Conservation (phyloP, 345 rosid species). For the Sonneratia caseolaris region DNA sequence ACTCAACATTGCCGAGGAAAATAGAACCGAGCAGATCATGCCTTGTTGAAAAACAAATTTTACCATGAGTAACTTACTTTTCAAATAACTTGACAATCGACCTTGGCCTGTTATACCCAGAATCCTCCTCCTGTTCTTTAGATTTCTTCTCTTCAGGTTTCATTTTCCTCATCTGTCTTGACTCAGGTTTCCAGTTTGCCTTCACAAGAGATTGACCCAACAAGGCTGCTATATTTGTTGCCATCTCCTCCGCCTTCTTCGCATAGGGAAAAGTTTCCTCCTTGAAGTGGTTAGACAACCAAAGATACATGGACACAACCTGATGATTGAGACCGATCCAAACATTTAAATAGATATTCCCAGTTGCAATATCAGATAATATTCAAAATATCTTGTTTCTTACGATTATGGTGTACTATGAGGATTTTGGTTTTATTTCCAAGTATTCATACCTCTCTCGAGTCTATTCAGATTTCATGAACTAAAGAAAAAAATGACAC, state of each 20-base stretch:
- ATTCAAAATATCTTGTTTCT: neutral
- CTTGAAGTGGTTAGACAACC: constrained; percentile 80
- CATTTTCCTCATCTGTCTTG: constrained; percentile 37
- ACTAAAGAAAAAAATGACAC: neutral
- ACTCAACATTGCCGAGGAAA: neutral
- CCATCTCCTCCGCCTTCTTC: constrained; percentile 80
- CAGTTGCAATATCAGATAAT: neutral
- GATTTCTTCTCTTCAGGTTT: constrained; percentile 30
- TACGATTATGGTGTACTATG: neutral
- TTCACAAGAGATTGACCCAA: constrained; percentile 69
- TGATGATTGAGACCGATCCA: constrained; percentile 65
- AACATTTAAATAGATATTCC: neutral
- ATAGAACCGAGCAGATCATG: neutral
- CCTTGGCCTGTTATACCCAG: constrained; percentile 49
- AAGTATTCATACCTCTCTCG: neutral
- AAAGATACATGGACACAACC: constrained; percentile 78
- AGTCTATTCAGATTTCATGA: neutral
- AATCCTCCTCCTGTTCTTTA: constrained; percentile 28
- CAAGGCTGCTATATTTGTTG: constrained; percentile 58
- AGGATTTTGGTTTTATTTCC: neutral
- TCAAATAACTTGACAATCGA: constrained; percentile 35
- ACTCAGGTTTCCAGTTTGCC: constrained; percentile 69
- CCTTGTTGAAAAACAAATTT: neutral
- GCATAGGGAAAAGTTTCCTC: constrained; percentile 61
- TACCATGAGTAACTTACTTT: constrained; percentile 25